These are phyloP conservation scores for Cytospora leucostoma DNA, from an alignment of 2,329 filamentous ascomycete genomes.

Conservation along the genomic window DNA sequence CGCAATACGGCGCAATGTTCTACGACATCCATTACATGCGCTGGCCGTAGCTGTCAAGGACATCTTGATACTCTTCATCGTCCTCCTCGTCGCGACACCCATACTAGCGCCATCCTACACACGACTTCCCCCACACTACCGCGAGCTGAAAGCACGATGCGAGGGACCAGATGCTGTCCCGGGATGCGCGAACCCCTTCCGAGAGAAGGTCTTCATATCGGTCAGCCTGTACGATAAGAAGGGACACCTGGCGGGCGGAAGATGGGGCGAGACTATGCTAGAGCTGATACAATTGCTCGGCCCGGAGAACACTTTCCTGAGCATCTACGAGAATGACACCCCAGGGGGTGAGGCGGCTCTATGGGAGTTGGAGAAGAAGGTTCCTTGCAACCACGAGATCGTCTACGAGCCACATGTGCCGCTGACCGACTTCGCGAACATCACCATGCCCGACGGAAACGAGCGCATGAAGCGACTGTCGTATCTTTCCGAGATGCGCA, in stretches of 20 bases:
- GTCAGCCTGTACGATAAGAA: slow-evolving; percentile 68
- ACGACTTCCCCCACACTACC: slow-evolving; percentile 43
- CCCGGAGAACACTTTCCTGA: slow-evolving; percentile 67
- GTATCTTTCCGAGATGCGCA: slow-evolving; percentile 72
- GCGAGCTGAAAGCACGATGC: slow-evolving; percentile 37
- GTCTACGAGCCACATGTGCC: slow-evolving; percentile 62
- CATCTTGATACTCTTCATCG: slow-evolving; percentile 33
- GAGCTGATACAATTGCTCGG: slow-evolving; percentile 67
- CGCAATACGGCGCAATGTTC: slow-evolving; percentile 21
- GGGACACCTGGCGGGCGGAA: slow-evolving; percentile 60
- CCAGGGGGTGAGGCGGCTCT: slow-evolving; percentile 57
- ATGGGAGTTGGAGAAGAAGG: slow-evolving; percentile 48
- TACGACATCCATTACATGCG: slow-evolving; percentile 22
- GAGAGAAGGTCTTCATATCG: slow-evolving; percentile 73
- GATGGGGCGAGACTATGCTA: slow-evolving; percentile 64
- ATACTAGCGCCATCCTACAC: slow-evolving; percentile 47
- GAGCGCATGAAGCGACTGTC: slow-evolving; percentile 70
- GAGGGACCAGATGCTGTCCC: slow-evolving; percentile 31
- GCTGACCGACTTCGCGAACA: slow-evolving; percentile 55
- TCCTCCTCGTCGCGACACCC: slow-evolving; percentile 38
- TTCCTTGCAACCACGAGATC: slow-evolving; percentile 52
- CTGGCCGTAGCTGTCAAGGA: slow-evolving; percentile 31
- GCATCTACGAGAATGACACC: slow-evolving; percentile 73
- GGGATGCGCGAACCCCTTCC: slow-evolving; percentile 43
- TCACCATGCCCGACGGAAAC: slow-evolving; percentile 63